Evolutionary conservation across 1,284 basidiomycete genomes (phyloP).

Genomic region (Cryptococcus depauperatus): DNA sequence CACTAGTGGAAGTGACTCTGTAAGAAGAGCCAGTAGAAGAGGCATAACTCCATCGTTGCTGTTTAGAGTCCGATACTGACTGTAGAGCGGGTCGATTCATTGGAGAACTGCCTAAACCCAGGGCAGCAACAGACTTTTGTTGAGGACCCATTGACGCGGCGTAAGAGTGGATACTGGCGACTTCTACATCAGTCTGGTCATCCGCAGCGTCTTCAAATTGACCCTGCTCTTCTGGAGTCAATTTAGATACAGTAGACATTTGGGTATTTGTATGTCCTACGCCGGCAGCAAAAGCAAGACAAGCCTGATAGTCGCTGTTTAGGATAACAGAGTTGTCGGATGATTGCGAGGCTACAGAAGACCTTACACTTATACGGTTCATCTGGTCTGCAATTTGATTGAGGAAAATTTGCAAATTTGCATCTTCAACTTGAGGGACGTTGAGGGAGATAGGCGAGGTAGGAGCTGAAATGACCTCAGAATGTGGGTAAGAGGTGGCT

Average conservation of each 20-base stretch:
- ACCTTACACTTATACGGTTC: conserved; percentile 49
- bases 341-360: conserved; percentile 43
- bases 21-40: conserved; percentile 27
- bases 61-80: conserved; percentile 16
- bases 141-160: conserved; percentile 16
- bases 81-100: conserved; percentile 25
- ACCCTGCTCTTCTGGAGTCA: conserved; percentile 22
- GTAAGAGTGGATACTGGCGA: conserved; percentile 24
- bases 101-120: conserved; percentile 29
- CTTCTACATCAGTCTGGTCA: conserved; percentile 42
- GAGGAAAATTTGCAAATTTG: conserved; percentile 52
- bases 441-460: conserved; percentile 25
- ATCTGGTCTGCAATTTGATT: conserved; percentile 53
- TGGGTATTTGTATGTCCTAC: conserved; percentile 9
- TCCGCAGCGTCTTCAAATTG: conserved; percentile 53
- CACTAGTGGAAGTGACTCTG: conserved; percentile 16
- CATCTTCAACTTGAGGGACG: conserved; percentile 47
- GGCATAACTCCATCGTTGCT: conserved; percentile 30
- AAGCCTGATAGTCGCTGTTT: conserved; percentile 33
- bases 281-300: conserved; percentile 31
- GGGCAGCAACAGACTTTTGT: conserved; percentile 25
- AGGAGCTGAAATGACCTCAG: conserved; percentile 17
- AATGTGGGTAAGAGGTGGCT: conserved; percentile 27
- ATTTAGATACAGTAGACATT: conserved; percentile 14
- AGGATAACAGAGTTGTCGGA: conserved; percentile 36